Conservation (phyloP, 176 grass and related monocot species). For the sorghum (Sorghum bicolor) region DNA sequence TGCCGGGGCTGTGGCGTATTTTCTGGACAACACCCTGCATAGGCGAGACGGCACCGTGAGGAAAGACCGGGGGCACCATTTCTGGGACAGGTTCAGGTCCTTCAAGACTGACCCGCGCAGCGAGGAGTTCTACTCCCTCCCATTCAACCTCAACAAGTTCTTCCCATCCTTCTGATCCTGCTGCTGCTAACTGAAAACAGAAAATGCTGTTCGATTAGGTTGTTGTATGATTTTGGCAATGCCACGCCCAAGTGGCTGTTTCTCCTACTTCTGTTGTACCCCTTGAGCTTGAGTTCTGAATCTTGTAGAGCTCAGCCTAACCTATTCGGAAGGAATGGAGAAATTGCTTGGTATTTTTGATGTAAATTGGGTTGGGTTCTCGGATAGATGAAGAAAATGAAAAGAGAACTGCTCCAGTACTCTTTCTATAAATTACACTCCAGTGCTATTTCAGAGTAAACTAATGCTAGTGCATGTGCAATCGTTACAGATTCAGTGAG, state of each 20-base stretch:
- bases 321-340: constrained; percentile 21
- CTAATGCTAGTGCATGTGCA: not conserved
- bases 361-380: constrained; percentile 37
- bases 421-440: not conserved
- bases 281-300: constrained; percentile 33
- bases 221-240: constrained; percentile 12
- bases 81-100: constrained; percentile 89
- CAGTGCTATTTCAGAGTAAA: not conserved
- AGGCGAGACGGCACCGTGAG: constrained; percentile 35
- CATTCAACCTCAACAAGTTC: constrained; percentile 89
- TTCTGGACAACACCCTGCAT: constrained; percentile 78
- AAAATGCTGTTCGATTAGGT: constrained; percentile 3
- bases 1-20: constrained; percentile 57
- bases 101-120: constrained; percentile 73
- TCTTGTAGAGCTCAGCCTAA: constrained; percentile 34
- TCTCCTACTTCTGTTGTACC: constrained; percentile 2
- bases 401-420: not conserved
- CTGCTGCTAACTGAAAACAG: not conserved
- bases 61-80: constrained; percentile 77
- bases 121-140: constrained; percentile 91
- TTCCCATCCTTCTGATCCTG: constrained; percentile 72
- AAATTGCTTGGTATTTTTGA: not conserved
- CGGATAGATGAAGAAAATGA: not conserved
- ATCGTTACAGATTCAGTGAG: constrained; percentile 6
- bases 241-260: not conserved